phyloP scores from a whole-genome alignment of 495 filamentous ascomycete genomes.

The Lentithecium fluviatile region DNA sequence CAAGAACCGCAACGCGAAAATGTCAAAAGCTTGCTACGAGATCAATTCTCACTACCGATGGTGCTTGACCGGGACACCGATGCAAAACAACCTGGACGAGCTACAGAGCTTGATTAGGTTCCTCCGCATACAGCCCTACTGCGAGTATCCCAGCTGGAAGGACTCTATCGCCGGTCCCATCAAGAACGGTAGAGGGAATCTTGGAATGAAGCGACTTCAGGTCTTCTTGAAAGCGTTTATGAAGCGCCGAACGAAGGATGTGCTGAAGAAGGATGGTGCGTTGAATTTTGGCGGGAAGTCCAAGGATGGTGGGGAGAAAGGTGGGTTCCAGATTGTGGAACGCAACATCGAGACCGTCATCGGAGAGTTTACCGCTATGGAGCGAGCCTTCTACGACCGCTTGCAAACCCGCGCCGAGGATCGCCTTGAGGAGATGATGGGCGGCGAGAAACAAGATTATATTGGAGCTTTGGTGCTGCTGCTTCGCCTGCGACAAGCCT shows the following conservation, averaged over 20 bases:
- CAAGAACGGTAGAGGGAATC: conserved; percentile 77
- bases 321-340: conserved; percentile 80
- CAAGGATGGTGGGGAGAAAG: conserved; percentile 49
- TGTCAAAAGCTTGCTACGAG: conserved; percentile 80
- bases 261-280: conserved; percentile 78
- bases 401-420: conserved; percentile 81
- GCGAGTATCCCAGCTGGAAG: conserved; percentile 79
- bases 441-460: conserved; percentile 67
- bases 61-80: conserved; percentile 92
- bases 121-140: conserved; percentile 85
- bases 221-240: conserved; percentile 85
- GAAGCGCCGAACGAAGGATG: conserved; percentile 94
- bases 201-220: conserved; percentile 86
- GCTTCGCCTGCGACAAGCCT: conserved; percentile 83
- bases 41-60: conserved; percentile 82
- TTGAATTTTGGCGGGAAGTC: conserved; percentile 67
- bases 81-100: conserved; percentile 99
- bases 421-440: conserved; percentile 85
- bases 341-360: conserved; percentile 80
- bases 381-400: conserved; percentile 79
- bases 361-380: conserved; percentile 73
- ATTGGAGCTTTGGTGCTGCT: conserved; percentile 84
- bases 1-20: conserved; percentile 96
- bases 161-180: conserved; percentile 83
- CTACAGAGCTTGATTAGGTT: conserved; percentile 91